These are phyloP conservation scores for Vitellaria paradoxa DNA, from an alignment of 179 eudicot genomes.

Conservation along the genomic window DNA sequence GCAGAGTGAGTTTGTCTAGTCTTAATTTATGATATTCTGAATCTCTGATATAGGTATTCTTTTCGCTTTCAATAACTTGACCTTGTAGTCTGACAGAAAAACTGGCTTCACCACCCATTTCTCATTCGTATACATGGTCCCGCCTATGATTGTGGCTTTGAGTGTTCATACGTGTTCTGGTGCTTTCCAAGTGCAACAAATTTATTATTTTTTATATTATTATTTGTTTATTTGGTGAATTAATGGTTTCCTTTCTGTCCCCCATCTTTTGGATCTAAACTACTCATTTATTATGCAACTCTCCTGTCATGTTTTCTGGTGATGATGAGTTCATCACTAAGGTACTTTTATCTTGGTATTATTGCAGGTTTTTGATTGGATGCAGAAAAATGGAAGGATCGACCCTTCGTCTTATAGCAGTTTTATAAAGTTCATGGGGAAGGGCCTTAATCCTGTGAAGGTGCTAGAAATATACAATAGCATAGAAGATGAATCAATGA, in stretches of 20 bases:
- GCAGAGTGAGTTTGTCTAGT: background rate
- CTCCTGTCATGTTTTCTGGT: background rate
- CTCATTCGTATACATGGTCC: no score
- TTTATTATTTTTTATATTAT: background rate
- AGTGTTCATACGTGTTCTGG: background rate
- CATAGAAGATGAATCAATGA: slow-evolving; percentile 56
- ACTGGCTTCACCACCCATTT: no score
- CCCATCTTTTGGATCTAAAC: background rate
- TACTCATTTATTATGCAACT: background rate
- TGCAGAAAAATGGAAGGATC: slow-evolving; percentile 62
- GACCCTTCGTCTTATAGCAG: slow-evolving; percentile 79
- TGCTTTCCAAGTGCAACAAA: background rate
- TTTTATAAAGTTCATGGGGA: slow-evolving; percentile 68
- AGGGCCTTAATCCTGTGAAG: slow-evolving; percentile 42
- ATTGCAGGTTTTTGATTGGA: slow-evolving; percentile 88
- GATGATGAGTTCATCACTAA: background rate
- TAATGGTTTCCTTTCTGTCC: background rate
- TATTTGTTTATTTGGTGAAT: no score
- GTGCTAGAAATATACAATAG: slow-evolving; percentile 59
- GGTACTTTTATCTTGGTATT: background rate
- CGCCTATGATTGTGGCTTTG: no score
- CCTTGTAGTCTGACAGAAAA: no score
- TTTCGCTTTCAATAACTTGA: no score
- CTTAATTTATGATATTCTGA: background rate
- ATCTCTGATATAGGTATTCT: no score